Base-by-base conservation (phyloP, 2,329 filamentous ascomycete species). In the Geoglossum cookeanum region DNA sequence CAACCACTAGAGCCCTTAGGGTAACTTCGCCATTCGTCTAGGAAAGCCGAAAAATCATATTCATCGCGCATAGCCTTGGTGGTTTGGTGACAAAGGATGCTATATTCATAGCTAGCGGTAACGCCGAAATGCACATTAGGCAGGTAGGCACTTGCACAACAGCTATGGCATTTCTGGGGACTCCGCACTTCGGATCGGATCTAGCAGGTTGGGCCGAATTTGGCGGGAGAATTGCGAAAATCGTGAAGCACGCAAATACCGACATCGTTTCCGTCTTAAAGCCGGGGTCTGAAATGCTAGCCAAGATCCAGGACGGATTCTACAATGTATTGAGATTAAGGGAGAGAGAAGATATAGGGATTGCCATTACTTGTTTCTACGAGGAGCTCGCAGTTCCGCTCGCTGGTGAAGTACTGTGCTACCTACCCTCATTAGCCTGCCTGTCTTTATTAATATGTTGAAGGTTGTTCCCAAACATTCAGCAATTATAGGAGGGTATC, bases 91-190 rank as follows among this genome's bases (percentile, higher is more conserved):
- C 83, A 1, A 69, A 88, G 54, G 75, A 85, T 54, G 80, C 84
- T 65, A 84, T 81, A 52, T 77, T 78, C 62, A 82, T 80, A 62
- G 66, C 84, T 9, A 74, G 73, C 6, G 75, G 74, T 47, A 74
- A 77, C 58, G 75, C 79, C 61, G 77, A 81, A 39, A 78, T 85
- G 59, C 76, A 84, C 57, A 74, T 80, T 39, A 77, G 83, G 22
- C 83, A 81, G 8, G 78, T 88, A 55, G 87, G 78, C 62, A 76
- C 87, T 11, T 87, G 83, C 0, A 89, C 85, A 0, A 89, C 82
- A 64, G 85, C 80, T 27, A 78, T 89, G 58, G 74, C 88, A 39
- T 90, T 90, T 66, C 74, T 90, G 33, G 85, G 85, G 9, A 90
- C 85, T 11, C 85, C 85, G 6, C 85, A 89, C 66, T 78, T 76